Evolutionary conservation across 1,284 basidiomycete genomes (phyloP).

Genomic region (Marasmius sp.): DNA sequence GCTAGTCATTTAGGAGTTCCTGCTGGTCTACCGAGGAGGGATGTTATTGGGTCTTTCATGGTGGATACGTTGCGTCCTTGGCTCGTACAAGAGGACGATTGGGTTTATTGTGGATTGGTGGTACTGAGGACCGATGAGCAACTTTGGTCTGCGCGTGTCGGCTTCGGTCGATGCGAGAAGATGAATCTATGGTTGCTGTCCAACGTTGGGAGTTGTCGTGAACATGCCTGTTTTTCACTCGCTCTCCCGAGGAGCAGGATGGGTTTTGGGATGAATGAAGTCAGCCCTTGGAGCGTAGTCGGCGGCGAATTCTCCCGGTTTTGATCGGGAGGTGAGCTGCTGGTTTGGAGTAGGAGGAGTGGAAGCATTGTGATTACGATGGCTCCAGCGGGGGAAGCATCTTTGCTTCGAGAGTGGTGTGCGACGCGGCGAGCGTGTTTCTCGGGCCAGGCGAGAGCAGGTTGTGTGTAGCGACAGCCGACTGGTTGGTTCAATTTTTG

Average conservation of each 20-base stretch:
- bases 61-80: slow-evolving; percentile 1
- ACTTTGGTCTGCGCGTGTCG: background rate
- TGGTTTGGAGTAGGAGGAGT: slow-evolving; percentile 13
- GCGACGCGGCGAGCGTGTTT: background rate
- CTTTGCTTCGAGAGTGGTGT: slow-evolving; percentile 17
- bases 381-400: slow-evolving; percentile 15
- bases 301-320: slow-evolving; percentile 3
- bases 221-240: slow-evolving; percentile 4
- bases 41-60: background rate
- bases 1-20: slow-evolving; percentile 6
- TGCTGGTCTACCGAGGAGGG: background rate
- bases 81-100: slow-evolving; percentile 9
- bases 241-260: slow-evolving; percentile 6
- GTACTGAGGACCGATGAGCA: slow-evolving; percentile 3
- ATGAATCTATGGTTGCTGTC: background rate
- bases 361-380: slow-evolving; percentile 8
- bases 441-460: background rate
- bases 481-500: background rate
- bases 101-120: background rate
- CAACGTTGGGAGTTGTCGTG: background rate
- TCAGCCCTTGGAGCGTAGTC: slow-evolving; percentile 4
- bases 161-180: background rate
- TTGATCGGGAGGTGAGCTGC: slow-evolving; percentile 1
- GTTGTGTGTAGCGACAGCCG: background rate
- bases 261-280: background rate